phyloP scores from a whole-genome alignment of 2,329 filamentous ascomycete species.

The Diaporthe eres region DNA sequence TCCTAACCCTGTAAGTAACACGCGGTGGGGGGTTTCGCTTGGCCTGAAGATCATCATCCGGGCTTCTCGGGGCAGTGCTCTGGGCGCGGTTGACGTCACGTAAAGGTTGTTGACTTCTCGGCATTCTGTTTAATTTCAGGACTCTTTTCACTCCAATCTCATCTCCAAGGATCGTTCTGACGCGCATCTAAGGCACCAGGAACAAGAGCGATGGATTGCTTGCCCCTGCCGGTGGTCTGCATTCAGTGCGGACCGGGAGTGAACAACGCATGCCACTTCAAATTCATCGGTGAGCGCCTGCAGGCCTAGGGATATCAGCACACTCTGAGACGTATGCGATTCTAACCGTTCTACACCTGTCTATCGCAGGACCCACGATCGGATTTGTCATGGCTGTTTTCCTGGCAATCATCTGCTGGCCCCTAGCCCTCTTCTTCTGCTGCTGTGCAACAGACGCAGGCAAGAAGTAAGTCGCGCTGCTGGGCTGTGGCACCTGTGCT shows the following conservation, averaged over 20 bases:
- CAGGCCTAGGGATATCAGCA: no score
- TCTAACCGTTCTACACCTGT: not conserved
- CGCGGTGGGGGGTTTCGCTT: not conserved
- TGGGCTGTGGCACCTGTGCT: not conserved
- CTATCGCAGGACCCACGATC: slow-evolving; percentile 35
- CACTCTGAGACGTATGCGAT: not conserved
- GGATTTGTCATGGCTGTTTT: slow-evolving; percentile 38
- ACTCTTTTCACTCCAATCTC: not conserved
- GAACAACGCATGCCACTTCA: slow-evolving; percentile 40
- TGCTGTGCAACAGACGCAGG: slow-evolving; percentile 39
- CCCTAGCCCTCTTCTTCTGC: slow-evolving; percentile 36
- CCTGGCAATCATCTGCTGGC: slow-evolving; percentile 38
- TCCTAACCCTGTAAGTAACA: not conserved
- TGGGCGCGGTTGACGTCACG: not conserved
- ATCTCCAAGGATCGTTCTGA: no score
- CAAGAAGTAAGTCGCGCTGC: slow-evolving; percentile 33
- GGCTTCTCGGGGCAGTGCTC: not conserved
- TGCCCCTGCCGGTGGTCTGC: slow-evolving; percentile 37
- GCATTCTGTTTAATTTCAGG: not conserved
- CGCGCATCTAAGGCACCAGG: no score
- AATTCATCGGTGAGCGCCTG: slow-evolving; percentile 32
- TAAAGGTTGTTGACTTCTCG: not conserved
- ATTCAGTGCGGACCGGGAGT: slow-evolving; percentile 39
- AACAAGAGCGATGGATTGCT: slow-evolving; percentile 34
- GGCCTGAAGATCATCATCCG: slow-evolving; percentile 27